Conservation (phyloP, 2,329 filamentous ascomycete species). For the Camillea tinctor region DNA sequence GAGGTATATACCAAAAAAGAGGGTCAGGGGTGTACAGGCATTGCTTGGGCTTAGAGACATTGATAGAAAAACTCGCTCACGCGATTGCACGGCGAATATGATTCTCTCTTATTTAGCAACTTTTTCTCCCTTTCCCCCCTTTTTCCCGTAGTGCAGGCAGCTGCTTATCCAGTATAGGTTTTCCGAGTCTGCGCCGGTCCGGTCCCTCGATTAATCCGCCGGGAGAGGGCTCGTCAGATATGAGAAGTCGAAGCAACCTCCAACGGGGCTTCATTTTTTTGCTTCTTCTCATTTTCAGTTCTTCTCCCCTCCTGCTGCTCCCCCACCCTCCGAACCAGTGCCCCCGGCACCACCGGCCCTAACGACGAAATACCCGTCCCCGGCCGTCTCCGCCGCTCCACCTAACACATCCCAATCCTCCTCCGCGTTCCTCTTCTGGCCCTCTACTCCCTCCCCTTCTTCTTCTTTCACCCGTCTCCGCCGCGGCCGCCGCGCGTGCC, state of each 20-base stretch:
- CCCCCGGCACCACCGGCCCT: constrained; percentile 47
- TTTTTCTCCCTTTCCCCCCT: neutral
- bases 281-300: neutral
- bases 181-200: neutral
- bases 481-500: constrained; percentile 43
- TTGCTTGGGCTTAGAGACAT: neutral
- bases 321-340: too few relatives aligned
- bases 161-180: neutral
- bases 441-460: neutral
- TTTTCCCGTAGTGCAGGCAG: neutral
- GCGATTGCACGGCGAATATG: neutral
- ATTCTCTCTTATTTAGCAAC: neutral
- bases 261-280: neutral
- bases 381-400: constrained; percentile 63
- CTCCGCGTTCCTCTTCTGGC: constrained; percentile 35
- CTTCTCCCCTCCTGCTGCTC: too few relatives aligned
- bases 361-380: constrained; percentile 72
- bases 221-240: too few relatives aligned
- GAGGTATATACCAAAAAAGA: constrained; percentile 5
- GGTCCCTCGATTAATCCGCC: too few relatives aligned
- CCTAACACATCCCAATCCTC: constrained; percentile 72
- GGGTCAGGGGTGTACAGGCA: too few relatives aligned
- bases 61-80: neutral
- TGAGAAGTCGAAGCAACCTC: too few relatives aligned
- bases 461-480: constrained; percentile 12